These are phyloP conservation scores for Saturnispora ahearnii DNA, from an alignment of 805 yeast genomes.

Conservation along the genomic window DNA sequence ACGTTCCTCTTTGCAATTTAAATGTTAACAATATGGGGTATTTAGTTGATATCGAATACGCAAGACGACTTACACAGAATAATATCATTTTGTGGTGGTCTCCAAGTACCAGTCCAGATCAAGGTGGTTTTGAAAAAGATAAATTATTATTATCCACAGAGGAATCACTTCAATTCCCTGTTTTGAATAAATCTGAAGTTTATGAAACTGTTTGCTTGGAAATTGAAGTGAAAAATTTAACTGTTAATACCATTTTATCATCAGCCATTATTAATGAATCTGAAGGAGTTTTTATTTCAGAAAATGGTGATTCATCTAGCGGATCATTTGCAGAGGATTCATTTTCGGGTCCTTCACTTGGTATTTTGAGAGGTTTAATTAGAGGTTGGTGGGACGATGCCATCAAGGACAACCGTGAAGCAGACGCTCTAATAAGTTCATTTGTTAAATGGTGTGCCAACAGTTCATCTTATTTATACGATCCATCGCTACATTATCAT, in stretches of 20 bases:
- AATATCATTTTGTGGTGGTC: constrained; percentile 93
- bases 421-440: constrained; percentile 75
- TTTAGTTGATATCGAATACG: constrained; percentile 78
- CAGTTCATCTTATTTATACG: constrained; percentile 64
- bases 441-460: constrained; percentile 83
- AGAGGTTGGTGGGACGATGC: constrained; percentile 95
- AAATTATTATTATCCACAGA: constrained; percentile 35
- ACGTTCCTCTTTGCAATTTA: constrained; percentile 81
- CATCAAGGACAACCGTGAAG: constrained; percentile 46
- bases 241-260: constrained; percentile 78
- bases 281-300: constrained; percentile 74
- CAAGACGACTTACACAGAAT: constrained; percentile 58
- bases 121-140: constrained; percentile 73
- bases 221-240: constrained; percentile 65
- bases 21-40: constrained; percentile 69
- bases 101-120: constrained; percentile 65
- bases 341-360: constrained; percentile 66
- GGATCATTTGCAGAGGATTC: constrained; percentile 68
- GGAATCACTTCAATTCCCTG: constrained; percentile 56
- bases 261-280: constrained; percentile 79
- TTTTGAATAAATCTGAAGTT: constrained; percentile 66
- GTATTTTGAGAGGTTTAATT: constrained; percentile 62
- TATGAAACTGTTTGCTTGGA: constrained; percentile 75
- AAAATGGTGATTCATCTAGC: constrained; percentile 25
- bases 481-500: constrained; percentile 73